Conservation (phyloP, 371 early-diverging fungal genomes). For the Globomyces sp. region DNA sequence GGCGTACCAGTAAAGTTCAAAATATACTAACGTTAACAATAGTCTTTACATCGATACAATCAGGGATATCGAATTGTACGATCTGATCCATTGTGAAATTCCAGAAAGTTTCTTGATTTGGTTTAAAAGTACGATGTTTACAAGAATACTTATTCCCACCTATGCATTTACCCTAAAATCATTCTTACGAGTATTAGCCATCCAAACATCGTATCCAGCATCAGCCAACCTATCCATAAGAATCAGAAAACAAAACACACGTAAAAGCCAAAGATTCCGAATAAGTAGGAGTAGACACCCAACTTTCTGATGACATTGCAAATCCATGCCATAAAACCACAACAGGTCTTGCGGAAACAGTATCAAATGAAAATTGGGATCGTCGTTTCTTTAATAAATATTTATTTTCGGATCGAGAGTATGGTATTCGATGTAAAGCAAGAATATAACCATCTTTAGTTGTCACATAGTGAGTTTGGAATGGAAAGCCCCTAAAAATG, state of each 20-base stretch:
- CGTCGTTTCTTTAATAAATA: background rate
- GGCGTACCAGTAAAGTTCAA: slow-evolving; percentile 73
- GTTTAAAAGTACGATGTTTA: slow-evolving; percentile 70
- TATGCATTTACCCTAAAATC: too few species aligned
- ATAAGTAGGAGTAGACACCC: slow-evolving; percentile 71
- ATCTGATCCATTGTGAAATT: slow-evolving; percentile 92
- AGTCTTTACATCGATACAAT: slow-evolving; percentile 59
- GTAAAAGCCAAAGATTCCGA: slow-evolving; percentile 59
- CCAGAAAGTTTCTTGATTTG: slow-evolving; percentile 80
- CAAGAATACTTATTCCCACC: slow-evolving; percentile 95
- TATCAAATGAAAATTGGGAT: slow-evolving; percentile 14
- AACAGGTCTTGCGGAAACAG: slow-evolving; percentile 58
- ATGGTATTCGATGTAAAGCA: slow-evolving; percentile 83
- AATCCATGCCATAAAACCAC: slow-evolving; percentile 94
- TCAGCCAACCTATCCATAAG: slow-evolving; percentile 32
- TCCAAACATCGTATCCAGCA: slow-evolving; percentile 93
- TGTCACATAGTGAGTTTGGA: slow-evolving; percentile 82
- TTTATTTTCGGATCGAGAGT: slow-evolving; percentile 24
- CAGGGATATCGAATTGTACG: slow-evolving; percentile 83
- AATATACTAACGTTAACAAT: slow-evolving; percentile 55
- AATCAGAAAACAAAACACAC: too few species aligned
- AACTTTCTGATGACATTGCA: slow-evolving; percentile 86
- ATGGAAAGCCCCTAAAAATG: slow-evolving; percentile 65
- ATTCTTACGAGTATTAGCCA: slow-evolving; percentile 71
- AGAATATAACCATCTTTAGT: slow-evolving; percentile 87